Percentiles rank a stretch among this genome's conserved stretches.
These are phyloP conservation scores for Dendrostoma leiphaemia DNA, from an alignment of 2,329 filamentous ascomycete species.

Conservation along the genomic window DNA sequence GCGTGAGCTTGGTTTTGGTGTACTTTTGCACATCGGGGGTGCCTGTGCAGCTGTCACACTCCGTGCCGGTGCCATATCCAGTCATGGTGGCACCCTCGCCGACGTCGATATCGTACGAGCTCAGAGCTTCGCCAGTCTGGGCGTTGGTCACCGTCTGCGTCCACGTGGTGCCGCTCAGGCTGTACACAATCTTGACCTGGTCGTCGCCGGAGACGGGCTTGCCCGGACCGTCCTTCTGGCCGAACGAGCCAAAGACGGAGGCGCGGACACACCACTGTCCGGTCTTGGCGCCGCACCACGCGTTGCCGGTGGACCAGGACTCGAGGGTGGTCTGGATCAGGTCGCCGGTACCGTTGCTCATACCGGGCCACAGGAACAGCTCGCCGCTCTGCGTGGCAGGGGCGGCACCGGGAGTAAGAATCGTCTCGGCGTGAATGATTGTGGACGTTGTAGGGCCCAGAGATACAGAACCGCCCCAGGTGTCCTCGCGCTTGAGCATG, in stretches of 20 bases:
- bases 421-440: conserved; percentile 38
- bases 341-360: conserved; percentile 43
- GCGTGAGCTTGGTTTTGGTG: conserved; percentile 36
- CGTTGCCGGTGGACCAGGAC: conserved; percentile 37
- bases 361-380: conserved; percentile 42
- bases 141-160: conserved; percentile 33
- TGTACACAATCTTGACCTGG: conserved; percentile 24
- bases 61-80: conserved; percentile 38
- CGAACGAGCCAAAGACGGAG: conserved; percentile 39
- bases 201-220: conserved; percentile 5
- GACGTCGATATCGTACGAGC: conserved; percentile 27
- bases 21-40: conserved; percentile 38
- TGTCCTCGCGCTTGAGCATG: background rate
- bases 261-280: conserved; percentile 39
- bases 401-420: conserved; percentile 36
- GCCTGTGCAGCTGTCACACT: conserved; percentile 37
- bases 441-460: conserved; percentile 13
- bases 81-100: conserved; percentile 36
- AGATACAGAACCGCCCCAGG: conserved; percentile 14
- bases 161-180: conserved; percentile 24
- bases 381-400: conserved; percentile 35
- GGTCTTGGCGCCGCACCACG: conserved; percentile 37
- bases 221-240: conserved; percentile 31
- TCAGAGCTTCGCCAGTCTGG: conserved; percentile 30
- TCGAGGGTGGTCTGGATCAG: conserved; percentile 41